These are phyloP conservation scores for Cadophora malorum DNA, from an alignment of 2,329 filamentous ascomycete genomes.

Conservation along the genomic window DNA sequence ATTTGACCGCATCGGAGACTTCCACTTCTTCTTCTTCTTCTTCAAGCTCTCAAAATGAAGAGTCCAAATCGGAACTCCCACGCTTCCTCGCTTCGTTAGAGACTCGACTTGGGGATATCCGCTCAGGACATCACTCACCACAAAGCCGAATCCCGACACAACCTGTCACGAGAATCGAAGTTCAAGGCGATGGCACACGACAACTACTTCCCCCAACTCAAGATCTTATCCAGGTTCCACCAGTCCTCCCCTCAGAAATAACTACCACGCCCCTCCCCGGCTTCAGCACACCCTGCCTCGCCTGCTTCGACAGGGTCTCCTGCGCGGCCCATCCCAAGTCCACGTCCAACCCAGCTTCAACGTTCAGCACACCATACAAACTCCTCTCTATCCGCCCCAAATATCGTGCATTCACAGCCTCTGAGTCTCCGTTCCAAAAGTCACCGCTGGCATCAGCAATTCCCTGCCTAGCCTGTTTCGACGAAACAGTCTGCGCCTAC, in stretches of 20 bases:
- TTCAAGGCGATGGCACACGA: background rate
- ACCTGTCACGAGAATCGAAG: background rate
- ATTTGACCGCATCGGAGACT: background rate
- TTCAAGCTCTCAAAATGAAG: background rate
- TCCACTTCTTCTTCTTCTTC: background rate
- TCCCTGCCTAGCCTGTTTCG: constrained; percentile 16
- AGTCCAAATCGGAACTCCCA: constrained; percentile 7
- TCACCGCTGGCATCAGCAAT: background rate
- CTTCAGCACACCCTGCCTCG: constrained; percentile 14
- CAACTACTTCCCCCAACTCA: too few species aligned
- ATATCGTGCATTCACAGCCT: background rate
- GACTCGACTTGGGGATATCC: background rate
- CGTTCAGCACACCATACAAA: background rate
- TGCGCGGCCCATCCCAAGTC: background rate
- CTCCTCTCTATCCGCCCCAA: background rate
- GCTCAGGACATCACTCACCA: background rate
- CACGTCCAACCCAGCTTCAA: background rate
- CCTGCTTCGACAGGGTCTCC: constrained; percentile 7
- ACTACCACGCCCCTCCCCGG: background rate
- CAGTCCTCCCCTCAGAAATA: background rate
- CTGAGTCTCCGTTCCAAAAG: background rate
- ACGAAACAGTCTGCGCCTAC: constrained; percentile 12
- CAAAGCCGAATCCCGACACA: too few species aligned
- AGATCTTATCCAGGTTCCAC: background rate
- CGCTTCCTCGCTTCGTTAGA: constrained; percentile 10